Conservation (phyloP, 169 alveolate genomes). For the Perkinsus marinus region DNA sequence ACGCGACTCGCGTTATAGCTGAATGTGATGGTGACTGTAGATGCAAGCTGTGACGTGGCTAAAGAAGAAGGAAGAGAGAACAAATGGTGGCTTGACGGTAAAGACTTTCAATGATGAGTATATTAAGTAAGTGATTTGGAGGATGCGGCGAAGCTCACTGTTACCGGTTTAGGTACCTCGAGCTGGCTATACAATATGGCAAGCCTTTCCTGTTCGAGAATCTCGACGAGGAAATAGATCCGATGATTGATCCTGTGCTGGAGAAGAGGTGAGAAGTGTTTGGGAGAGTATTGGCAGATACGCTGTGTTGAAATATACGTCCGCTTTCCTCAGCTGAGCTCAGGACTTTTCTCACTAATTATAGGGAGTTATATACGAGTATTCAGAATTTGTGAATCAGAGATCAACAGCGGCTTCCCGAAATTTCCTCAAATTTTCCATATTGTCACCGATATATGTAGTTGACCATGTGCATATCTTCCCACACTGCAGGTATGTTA, state of each 20-base stretch:
- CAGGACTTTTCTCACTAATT: no score
- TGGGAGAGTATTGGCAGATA: slow-evolving; percentile 8
- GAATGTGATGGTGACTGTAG: background rate
- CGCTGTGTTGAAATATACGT: no score
- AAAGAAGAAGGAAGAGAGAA: slow-evolving; percentile 54
- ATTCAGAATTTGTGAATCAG: no score
- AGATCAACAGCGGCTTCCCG: no score
- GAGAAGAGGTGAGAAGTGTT: slow-evolving; percentile 63
- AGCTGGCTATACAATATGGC: slow-evolving; percentile 71
- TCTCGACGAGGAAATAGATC: slow-evolving; percentile 82
- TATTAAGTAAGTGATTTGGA: background rate
- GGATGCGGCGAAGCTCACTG: background rate
- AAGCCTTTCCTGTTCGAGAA: slow-evolving; percentile 74
- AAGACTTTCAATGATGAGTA: slow-evolving; percentile 68
- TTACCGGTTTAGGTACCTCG: slow-evolving; percentile 66
- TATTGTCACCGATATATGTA: no score
- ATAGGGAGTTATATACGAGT: no score
- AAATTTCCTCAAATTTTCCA: no score
- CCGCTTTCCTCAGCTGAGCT: no score
- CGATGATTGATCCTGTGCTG: slow-evolving; percentile 77
- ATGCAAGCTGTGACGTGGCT: slow-evolving; percentile 69
- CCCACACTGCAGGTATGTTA: background rate
- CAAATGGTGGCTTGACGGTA: slow-evolving; percentile 46
- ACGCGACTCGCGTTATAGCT: no score
- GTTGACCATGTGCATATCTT: no score